These are phyloP conservation scores for Metschnikowia noctiluminum DNA, from an alignment of 805 yeast species.

Conservation along the genomic window DNA sequence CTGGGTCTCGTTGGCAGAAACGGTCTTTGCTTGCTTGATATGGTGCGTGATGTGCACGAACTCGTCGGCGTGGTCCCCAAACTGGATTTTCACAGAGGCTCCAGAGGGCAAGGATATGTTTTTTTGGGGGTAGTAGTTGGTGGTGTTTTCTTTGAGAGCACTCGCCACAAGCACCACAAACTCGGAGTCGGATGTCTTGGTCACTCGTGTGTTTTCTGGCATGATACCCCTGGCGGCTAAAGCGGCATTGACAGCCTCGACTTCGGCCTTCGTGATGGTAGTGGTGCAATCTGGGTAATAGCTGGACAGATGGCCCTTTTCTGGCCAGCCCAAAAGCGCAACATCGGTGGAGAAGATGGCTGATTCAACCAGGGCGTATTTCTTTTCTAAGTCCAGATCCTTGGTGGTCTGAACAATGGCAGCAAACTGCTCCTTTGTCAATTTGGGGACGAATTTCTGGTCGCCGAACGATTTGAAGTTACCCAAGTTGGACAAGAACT, in stretches of 20 bases:
- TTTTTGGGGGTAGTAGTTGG: slow-evolving; percentile 50
- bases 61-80: slow-evolving; percentile 76
- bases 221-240: slow-evolving; percentile 59
- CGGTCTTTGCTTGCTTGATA: slow-evolving; percentile 53
- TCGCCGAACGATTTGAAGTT: slow-evolving; percentile 88
- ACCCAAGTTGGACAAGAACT: slow-evolving; percentile 70
- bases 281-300: slow-evolving; percentile 55
- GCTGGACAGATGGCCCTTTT: slow-evolving; percentile 68
- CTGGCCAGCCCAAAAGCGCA: slow-evolving; percentile 70
- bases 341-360: slow-evolving; percentile 52
- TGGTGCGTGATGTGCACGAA: slow-evolving; percentile 56
- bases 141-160: slow-evolving; percentile 45
- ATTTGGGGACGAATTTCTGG: slow-evolving; percentile 73
- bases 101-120: slow-evolving; percentile 32
- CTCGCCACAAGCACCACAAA: slow-evolving; percentile 71
- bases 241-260: slow-evolving; percentile 62
- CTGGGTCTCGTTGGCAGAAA: slow-evolving; percentile 75
- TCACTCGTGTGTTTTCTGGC: slow-evolving; percentile 80
- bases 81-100: slow-evolving; percentile 49
- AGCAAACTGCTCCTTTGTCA: slow-evolving; percentile 47
- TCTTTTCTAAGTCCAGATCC: slow-evolving; percentile 27
- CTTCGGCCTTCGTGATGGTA: slow-evolving; percentile 52
- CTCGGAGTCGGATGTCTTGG: slow-evolving; percentile 45
- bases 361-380: slow-evolving; percentile 42
- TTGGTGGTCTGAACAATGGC: slow-evolving; percentile 43